A percentile compares a stretch with the other conserved stretches of the same genome.
These are phyloP conservation scores for Alternaria angustiovoidea DNA, from an alignment of 2,329 filamentous ascomycete genomes.

Conservation along the genomic window DNA sequence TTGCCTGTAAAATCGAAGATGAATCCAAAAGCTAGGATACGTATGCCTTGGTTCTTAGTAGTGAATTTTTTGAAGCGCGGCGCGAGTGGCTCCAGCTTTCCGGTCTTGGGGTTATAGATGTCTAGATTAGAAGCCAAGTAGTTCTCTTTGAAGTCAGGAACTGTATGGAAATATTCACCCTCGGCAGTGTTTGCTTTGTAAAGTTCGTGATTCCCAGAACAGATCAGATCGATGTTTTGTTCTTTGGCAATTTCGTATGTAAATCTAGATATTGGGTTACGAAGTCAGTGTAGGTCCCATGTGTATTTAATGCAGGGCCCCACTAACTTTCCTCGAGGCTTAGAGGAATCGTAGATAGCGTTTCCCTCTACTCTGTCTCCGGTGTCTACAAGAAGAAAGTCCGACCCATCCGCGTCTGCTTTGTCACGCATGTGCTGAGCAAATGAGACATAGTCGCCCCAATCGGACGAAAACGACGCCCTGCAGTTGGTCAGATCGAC, in stretches of 20 bases:
- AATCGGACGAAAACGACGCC: constrained; percentile 92
- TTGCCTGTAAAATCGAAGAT: constrained; percentile 93
- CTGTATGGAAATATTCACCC: constrained; percentile 79
- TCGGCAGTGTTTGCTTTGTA: constrained; percentile 82
- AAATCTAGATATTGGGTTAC: constrained; percentile 56
- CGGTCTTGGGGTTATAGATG: constrained; percentile 77
- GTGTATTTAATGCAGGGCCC: not conserved
- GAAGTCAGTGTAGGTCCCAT: not conserved
- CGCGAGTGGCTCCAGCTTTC: constrained; percentile 77
- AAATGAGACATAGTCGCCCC: constrained; percentile 98
- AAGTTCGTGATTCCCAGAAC: constrained; percentile 92
- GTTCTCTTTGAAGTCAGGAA: constrained; percentile 79
- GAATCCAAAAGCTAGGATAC: constrained; percentile 90
- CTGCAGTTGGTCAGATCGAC: constrained; percentile 52
- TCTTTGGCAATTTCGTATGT: constrained; percentile 86
- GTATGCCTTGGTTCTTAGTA: constrained; percentile 86
- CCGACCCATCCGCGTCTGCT: constrained; percentile 79
- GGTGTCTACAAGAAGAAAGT: constrained; percentile 93
- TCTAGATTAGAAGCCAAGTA: constrained; percentile 95
- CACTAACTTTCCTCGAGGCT: constrained; percentile 74
- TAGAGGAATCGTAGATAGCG: constrained; percentile 89
- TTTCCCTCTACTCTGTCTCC: constrained; percentile 95
- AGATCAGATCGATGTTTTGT: constrained; percentile 84
- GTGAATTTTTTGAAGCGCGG: constrained; percentile 87
- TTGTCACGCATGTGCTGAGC: constrained; percentile 79